Percentiles rank a stretch among this genome's conserved stretches.
phyloP scores from a whole-genome alignment of 495 filamentous ascomycete species.

The Letharia lupina region DNA sequence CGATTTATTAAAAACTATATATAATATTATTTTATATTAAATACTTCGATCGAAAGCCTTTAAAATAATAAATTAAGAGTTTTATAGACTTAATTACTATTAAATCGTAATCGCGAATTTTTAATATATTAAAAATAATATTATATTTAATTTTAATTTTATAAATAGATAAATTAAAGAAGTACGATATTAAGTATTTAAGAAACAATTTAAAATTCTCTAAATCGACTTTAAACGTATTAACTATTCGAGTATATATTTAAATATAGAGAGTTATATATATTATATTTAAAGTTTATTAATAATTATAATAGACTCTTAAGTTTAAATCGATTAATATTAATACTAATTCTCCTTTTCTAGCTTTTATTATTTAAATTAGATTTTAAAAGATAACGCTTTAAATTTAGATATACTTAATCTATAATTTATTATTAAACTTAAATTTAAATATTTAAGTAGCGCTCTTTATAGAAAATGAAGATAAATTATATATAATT shows the following conservation, averaged over 20 bases:
- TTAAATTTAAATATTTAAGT: not conserved
- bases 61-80: not conserved
- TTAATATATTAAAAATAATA: not conserved
- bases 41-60: not conserved
- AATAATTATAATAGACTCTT: not conserved
- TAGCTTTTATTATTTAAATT: not conserved
- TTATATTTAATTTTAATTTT: not conserved
- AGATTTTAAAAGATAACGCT: not conserved
- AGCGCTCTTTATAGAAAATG: not conserved
- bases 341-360: not conserved
- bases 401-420: not conserved
- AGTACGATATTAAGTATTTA: not conserved
- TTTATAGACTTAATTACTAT: not conserved
- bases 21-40: not conserved
- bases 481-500: not conserved
- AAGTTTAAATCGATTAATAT: not conserved
- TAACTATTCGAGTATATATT: not conserved
- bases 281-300: not conserved
- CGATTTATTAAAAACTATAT: not conserved
- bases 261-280: not conserved
- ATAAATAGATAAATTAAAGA: not conserved
- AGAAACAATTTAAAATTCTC: not conserved
- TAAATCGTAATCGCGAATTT: not conserved
- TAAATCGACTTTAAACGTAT: not conserved
- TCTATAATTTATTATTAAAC: not conserved